These are phyloP conservation scores for Fragaria ananassa DNA, from an alignment of 306 rosid genomes.

Conservation along the genomic window DNA sequence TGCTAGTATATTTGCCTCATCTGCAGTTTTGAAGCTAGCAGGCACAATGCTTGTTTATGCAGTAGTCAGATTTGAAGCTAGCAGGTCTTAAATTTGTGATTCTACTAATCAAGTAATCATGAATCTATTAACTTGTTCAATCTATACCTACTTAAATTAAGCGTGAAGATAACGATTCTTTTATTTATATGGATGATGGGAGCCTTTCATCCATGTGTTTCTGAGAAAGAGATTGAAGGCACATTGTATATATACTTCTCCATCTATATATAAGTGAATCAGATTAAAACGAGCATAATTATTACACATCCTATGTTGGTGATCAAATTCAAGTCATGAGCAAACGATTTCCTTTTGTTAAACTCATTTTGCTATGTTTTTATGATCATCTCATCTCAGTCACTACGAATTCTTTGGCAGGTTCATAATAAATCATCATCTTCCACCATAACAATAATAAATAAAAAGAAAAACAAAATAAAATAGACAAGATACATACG, in stretches of 20 bases:
- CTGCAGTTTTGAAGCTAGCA: too few species aligned
- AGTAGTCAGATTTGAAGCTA: slow-evolving; percentile 1
- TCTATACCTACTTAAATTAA: background rate
- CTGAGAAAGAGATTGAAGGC: background rate
- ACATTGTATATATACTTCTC: background rate
- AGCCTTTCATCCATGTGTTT: background rate
- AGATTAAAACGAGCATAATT: background rate
- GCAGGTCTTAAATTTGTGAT: background rate
- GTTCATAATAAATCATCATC: too few species aligned
- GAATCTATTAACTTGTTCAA: background rate
- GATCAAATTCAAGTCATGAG: too few species aligned
- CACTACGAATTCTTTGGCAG: too few species aligned
- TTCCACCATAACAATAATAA: too few species aligned
- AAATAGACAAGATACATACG: too few species aligned
- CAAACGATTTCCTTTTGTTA: too few species aligned
- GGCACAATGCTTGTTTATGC: background rate
- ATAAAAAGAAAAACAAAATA: too few species aligned
- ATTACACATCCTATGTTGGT: too few species aligned
- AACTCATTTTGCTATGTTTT: too few species aligned
- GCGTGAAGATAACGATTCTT: background rate
- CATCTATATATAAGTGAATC: background rate
- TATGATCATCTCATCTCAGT: too few species aligned
- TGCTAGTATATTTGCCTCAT: too few species aligned
- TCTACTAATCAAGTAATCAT: background rate
- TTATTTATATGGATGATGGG: background rate